Evolutionary conservation across 768 basidiomycete genomes (phyloP).

Genomic region (Lactarius pseudohatsudake): DNA sequence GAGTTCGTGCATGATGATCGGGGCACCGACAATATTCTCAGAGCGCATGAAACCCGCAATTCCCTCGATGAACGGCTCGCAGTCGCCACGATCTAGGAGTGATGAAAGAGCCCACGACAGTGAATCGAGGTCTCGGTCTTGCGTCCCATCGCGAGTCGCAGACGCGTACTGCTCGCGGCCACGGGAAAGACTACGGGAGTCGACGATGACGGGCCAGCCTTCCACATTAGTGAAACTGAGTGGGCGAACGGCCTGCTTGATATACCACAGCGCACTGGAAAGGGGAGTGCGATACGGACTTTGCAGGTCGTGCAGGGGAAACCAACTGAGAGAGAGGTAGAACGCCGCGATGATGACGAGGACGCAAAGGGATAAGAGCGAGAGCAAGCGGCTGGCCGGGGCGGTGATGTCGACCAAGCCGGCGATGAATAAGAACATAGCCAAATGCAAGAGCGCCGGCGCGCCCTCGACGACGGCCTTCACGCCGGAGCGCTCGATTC

Average conservation of each 20-base stretch:
- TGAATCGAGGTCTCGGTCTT: slow-evolving; percentile 5
- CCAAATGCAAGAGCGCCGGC: slow-evolving; percentile 11
- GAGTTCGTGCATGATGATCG: slow-evolving; percentile 15
- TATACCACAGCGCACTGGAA: slow-evolving; percentile 11
- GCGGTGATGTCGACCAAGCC: slow-evolving; percentile 16
- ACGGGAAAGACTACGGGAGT: not conserved
- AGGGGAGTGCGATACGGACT: slow-evolving; percentile 21
- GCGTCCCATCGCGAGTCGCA: not conserved
- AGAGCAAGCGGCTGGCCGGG: slow-evolving; percentile 5
- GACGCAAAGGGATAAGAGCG: slow-evolving; percentile 1
- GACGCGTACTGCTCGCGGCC: slow-evolving; percentile 11
- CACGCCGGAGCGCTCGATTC: slow-evolving; percentile 19
- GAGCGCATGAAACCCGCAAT: slow-evolving; percentile 12
- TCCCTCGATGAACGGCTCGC: slow-evolving; percentile 16
- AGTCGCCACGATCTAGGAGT: slow-evolving; percentile 8
- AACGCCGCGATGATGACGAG: not conserved
- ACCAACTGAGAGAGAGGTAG: slow-evolving; percentile 10
- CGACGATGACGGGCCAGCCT: not conserved
- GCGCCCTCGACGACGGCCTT: slow-evolving; percentile 15
- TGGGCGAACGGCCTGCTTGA: slow-evolving; percentile 9
- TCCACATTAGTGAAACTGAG: not conserved
- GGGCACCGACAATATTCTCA: not conserved
- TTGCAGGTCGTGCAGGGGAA: slow-evolving; percentile 3
- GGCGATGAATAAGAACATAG: slow-evolving; percentile 22
- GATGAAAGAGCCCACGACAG: slow-evolving; percentile 12